A percentile compares a stretch with the other conserved stretches of the same genome.
These are phyloP conservation scores for Inonotus obliquus DNA, from an alignment of 1,284 basidiomycete species.

Conservation along the genomic window DNA sequence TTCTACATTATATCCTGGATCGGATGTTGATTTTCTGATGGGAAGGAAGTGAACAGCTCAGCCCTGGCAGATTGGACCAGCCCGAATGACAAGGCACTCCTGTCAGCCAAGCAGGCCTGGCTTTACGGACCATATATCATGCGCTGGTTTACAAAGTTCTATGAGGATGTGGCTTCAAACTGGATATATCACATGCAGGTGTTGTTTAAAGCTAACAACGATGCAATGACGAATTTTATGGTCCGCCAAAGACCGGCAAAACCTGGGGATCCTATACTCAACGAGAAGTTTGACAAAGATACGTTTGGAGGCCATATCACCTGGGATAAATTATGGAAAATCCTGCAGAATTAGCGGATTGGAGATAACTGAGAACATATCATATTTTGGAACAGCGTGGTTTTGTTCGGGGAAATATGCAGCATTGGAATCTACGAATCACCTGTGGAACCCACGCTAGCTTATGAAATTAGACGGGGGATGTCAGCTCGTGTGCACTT, in stretches of 20 bases:
- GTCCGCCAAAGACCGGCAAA: too few species aligned
- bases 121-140: background rate
- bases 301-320: background rate
- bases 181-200: background rate
- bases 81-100: background rate
- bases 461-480: too few species aligned
- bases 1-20: slow-evolving; percentile 1
- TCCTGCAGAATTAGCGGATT: too few species aligned
- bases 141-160: background rate
- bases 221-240: background rate
- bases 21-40: background rate
- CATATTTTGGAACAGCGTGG: too few species aligned
- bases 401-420: too few species aligned
- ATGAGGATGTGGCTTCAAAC: background rate
- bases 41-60: too few species aligned
- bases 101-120: background rate
- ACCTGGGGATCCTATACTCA: too few species aligned
- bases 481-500: too few species aligned
- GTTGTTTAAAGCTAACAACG: background rate
- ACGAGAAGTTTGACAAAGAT: background rate
- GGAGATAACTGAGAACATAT: too few species aligned
- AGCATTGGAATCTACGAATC: too few species aligned
- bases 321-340: too few species aligned
- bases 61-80: background rate
- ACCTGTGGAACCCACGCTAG: too few species aligned